These are phyloP conservation scores for Colletotrichum aenigma DNA, from an alignment of 2,329 filamentous ascomycete genomes.

Conservation along the genomic window DNA sequence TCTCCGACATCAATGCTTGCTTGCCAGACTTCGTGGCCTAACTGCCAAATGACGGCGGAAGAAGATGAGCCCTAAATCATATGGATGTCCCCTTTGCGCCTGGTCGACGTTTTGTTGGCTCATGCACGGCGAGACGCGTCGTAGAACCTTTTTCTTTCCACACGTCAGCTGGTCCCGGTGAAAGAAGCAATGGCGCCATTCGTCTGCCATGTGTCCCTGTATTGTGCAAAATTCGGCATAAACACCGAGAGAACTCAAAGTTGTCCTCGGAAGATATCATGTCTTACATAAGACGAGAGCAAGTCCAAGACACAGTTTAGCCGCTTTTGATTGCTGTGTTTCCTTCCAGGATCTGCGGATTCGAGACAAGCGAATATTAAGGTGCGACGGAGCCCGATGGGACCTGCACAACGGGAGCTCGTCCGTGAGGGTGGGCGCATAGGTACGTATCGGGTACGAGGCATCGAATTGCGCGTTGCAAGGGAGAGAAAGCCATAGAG, in stretches of 20 bases:
- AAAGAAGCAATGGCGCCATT: background rate
- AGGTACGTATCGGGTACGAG: background rate
- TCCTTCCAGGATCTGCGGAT: background rate
- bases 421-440: background rate
- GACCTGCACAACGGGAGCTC: background rate
- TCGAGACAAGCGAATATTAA: constrained; percentile 3
- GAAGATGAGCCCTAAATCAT: background rate
- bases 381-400: background rate
- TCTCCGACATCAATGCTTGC: constrained; percentile 40
- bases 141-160: background rate
- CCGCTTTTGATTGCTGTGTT: background rate
- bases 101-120: background rate
- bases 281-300: background rate
- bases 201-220: background rate
- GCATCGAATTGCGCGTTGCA: background rate
- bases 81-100: background rate
- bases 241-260: background rate
- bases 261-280: background rate
- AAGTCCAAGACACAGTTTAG: background rate
- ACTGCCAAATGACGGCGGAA: background rate
- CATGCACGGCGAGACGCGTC: background rate
- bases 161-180: background rate
- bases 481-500: background rate
- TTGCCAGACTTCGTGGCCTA: background rate
- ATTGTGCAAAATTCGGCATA: background rate